These are phyloP conservation scores for Pseudozyma thailandica DNA, from an alignment of 1,284 basidiomycete genomes.

Conservation along the genomic window DNA sequence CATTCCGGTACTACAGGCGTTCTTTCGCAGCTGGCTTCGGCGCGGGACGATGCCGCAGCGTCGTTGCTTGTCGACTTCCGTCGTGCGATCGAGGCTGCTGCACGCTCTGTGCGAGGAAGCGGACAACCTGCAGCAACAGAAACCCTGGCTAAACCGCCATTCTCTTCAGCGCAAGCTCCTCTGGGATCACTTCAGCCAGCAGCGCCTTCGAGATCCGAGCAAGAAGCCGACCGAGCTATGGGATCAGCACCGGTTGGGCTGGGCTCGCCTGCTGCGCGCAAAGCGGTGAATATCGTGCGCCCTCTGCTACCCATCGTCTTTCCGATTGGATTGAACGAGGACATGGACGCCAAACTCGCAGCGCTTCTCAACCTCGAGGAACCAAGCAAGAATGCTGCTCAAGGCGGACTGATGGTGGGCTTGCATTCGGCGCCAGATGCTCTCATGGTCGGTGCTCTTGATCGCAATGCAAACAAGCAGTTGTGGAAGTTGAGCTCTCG, in stretches of 20 bases:
- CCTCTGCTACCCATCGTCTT: conserved; percentile 55
- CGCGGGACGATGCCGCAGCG: conserved; percentile 27
- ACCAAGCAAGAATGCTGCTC: not conserved
- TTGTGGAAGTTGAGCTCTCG: conserved; percentile 34
- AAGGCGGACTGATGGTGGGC: conserved; percentile 21
- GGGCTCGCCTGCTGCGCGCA: conserved; percentile 38
- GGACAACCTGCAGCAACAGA: conserved; percentile 6
- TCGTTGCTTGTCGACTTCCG: conserved; percentile 59
- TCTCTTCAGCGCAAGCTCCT: not conserved
- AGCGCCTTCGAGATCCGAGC: conserved; percentile 12
- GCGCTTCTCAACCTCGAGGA: conserved; percentile 30
- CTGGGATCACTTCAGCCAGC: conserved; percentile 8
- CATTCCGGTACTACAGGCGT: conserved; percentile 49
- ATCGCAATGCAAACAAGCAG: not conserved
- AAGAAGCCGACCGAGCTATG: conserved; percentile 6
- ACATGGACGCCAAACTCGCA: conserved; percentile 31
- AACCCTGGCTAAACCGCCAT: not conserved
- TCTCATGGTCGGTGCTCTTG: conserved; percentile 22
- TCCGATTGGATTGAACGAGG: conserved; percentile 36
- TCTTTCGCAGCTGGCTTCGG: conserved; percentile 47
- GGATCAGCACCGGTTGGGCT: conserved; percentile 10
- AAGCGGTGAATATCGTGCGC: conserved; percentile 50
- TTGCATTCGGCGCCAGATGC: conserved; percentile 26
- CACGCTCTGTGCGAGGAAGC: conserved; percentile 25
- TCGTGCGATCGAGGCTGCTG: conserved; percentile 59